A percentile compares a stretch with the other conserved stretches of the same genome.
phyloP scores from a whole-genome alignment of 2,329 filamentous ascomycete species.

The Colletotrichum sublineola region DNA sequence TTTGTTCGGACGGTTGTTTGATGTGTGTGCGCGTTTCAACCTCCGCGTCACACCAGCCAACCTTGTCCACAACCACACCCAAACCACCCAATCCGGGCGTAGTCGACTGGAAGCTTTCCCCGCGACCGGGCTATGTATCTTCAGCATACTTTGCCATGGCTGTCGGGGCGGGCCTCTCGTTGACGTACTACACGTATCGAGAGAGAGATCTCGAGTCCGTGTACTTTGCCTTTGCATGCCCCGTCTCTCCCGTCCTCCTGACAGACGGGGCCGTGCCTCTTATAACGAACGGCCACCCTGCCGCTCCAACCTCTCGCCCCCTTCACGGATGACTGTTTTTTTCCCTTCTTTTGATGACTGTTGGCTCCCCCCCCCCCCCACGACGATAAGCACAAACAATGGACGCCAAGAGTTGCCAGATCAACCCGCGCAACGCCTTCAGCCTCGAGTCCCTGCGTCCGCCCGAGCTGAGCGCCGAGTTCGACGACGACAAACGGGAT shows the following conservation, averaged over 20 bases:
- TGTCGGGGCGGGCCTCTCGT: neutral
- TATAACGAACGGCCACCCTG: slow-evolving; percentile 5
- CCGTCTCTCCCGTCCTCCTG: neutral
- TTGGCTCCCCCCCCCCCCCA: neutral
- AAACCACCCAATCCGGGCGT: neutral
- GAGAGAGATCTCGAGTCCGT: too few species aligned
- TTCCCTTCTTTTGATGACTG: neutral
- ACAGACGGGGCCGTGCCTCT: slow-evolving; percentile 22
- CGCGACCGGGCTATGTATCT: slow-evolving; percentile 13
- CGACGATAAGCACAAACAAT: slow-evolving; percentile 11
- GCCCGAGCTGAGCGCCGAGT: neutral
- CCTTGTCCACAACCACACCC: slow-evolving; percentile 7
- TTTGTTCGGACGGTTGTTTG: slow-evolving; percentile 41
- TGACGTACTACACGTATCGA: neutral
- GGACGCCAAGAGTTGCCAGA: slow-evolving; percentile 25
- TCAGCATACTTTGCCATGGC: slow-evolving; percentile 4
- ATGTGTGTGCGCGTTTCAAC: slow-evolving; percentile 30
- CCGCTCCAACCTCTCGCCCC: too few species aligned
- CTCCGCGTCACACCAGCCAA: slow-evolving; percentile 12
- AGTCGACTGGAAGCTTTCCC: slow-evolving; percentile 7
- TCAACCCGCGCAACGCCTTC: slow-evolving; percentile 10
- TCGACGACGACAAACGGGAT: slow-evolving; percentile 21
- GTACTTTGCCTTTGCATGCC: too few species aligned
- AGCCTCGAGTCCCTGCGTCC: slow-evolving; percentile 29
- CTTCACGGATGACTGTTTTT: neutral